These are phyloP conservation scores for Phylloporus sp. DNA, from an alignment of 1,284 basidiomycete species.

Conservation along the genomic window DNA sequence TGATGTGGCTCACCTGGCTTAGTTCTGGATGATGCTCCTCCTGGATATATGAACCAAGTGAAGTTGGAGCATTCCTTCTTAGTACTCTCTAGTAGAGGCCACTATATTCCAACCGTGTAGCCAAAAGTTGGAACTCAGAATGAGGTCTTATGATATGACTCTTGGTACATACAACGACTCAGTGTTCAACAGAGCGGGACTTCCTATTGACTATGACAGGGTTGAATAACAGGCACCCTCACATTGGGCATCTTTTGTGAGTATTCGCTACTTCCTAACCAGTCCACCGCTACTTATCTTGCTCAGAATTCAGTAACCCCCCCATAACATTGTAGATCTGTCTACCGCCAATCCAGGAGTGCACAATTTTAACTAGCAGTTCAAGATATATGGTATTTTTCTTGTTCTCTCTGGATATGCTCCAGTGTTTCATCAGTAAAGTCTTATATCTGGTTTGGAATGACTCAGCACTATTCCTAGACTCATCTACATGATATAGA, in stretches of 20 bases:
- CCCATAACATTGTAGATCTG: slow-evolving; percentile 20
- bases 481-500: slow-evolving; percentile 22
- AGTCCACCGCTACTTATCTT: background rate
- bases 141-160: background rate
- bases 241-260: slow-evolving; percentile 31
- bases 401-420: slow-evolving; percentile 48
- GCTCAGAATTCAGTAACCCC: slow-evolving; percentile 27
- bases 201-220: background rate
- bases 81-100: no score
- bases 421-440: slow-evolving; percentile 37
- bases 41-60: background rate
- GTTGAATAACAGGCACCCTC: slow-evolving; percentile 36
- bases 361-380: background rate
- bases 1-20: no score
- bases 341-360: background rate
- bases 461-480: no score
- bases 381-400: slow-evolving; percentile 42
- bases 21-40: no score
- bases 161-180: background rate
- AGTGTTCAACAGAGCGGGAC: background rate
- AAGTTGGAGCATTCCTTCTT: background rate
- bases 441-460: no score
- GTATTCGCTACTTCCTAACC: background rate
- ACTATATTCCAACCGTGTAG: background rate
- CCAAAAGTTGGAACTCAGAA: background rate